Percentiles rank a stretch among this genome's conserved stretches.
These are phyloP conservation scores for Maudiozyma barnettii DNA, from an alignment of 805 yeast species.

Conservation along the genomic window DNA sequence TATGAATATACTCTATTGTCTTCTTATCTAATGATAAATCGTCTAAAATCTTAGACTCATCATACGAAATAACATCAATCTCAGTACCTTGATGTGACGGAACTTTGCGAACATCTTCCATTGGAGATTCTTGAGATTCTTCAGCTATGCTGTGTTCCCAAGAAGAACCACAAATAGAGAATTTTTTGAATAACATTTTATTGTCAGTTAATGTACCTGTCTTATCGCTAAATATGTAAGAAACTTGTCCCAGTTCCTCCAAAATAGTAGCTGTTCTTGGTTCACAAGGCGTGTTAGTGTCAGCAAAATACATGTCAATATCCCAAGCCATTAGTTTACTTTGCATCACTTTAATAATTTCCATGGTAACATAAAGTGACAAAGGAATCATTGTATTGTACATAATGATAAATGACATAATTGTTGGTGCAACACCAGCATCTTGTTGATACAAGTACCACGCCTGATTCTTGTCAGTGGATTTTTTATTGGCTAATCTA, in stretches of 20 bases:
- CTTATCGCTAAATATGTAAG: constrained; percentile 89
- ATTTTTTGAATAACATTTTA: constrained; percentile 81
- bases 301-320: constrained; percentile 85
- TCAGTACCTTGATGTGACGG: constrained; percentile 3
- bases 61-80: constrained; percentile 19
- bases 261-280: constrained; percentile 91
- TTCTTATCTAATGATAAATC: constrained; percentile 11
- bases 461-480: constrained; percentile 32
- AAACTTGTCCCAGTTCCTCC: constrained; percentile 95
- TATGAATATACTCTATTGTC: background rate
- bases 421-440: constrained; percentile 77
- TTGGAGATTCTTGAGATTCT: constrained; percentile 12
- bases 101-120: background rate
- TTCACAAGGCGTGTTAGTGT: constrained; percentile 82
- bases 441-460: constrained; percentile 74
- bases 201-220: constrained; percentile 97
- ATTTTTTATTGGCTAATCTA: constrained; percentile 37
- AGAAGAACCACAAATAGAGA: constrained; percentile 77
- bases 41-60: constrained; percentile 10
- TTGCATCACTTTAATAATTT: constrained; percentile 85
- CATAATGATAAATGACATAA: constrained; percentile 96
- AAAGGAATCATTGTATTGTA: constrained; percentile 92
- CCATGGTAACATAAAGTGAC: constrained; percentile 93
- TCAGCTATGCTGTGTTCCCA: constrained; percentile 74
- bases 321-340: constrained; percentile 76